phyloP scores from a whole-genome alignment of 2,329 filamentous ascomycete genomes.

The Ceratocystis cacaofunesta region DNA sequence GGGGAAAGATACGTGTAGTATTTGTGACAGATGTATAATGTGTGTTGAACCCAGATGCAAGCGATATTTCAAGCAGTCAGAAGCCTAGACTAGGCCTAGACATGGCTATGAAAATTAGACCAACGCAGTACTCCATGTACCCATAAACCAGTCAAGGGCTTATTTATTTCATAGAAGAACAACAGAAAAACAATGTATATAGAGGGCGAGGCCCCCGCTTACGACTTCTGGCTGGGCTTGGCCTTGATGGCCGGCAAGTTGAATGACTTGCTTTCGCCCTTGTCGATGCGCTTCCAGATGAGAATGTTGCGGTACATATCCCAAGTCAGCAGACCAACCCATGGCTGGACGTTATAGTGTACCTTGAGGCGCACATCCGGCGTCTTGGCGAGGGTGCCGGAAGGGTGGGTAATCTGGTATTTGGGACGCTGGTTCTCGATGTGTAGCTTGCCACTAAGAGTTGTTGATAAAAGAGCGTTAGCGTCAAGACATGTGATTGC shows the following conservation, averaged over 20 bases:
- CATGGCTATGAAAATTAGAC: not conserved
- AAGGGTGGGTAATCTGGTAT: constrained; percentile 90
- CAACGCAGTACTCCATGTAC: not conserved
- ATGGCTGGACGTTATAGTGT: constrained; percentile 95
- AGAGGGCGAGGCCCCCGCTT: not conserved
- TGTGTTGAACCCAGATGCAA: not conserved
- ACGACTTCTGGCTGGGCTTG: constrained; percentile 26
- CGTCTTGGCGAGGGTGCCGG: constrained; percentile 58
- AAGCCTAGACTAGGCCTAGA: not conserved
- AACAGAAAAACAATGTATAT: not conserved
- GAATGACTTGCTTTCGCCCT: constrained; percentile 51
- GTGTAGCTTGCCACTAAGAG: constrained; percentile 50
- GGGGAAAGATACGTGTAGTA: too few relatives aligned
- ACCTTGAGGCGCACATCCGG: constrained; percentile 63
- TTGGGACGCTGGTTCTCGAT: constrained; percentile 81
- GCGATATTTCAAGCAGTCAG: not conserved
- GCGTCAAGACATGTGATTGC: not conserved
- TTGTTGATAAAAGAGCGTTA: not conserved
- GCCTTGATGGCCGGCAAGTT: constrained; percentile 50
- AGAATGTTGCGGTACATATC: constrained; percentile 42
- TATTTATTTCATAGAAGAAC: not conserved
- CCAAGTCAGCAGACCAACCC: constrained; percentile 84
- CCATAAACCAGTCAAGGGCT: not conserved
- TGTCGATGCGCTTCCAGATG: constrained; percentile 49
- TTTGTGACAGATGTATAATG: not conserved